These are phyloP conservation scores for Avena atlantica DNA, from an alignment of 176 grass and related monocot species.

Conservation along the genomic window DNA sequence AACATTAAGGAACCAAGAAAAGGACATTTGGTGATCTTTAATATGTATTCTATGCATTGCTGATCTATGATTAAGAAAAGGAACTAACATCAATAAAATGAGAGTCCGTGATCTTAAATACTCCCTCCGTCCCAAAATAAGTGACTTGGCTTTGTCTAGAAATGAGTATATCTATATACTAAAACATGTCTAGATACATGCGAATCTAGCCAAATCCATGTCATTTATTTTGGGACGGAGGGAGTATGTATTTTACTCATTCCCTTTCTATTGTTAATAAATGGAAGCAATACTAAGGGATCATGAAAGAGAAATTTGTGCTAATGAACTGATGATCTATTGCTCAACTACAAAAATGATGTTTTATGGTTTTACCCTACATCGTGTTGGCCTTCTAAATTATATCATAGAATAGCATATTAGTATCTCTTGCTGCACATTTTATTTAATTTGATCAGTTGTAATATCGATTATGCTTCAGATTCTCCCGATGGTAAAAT, in stretches of 20 bases:
- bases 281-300: slow-evolving; percentile 30
- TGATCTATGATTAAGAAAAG: slow-evolving; percentile 29
- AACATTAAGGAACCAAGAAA: slow-evolving; percentile 31
- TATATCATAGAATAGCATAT: slow-evolving; percentile 7
- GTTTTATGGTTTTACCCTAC: slow-evolving; percentile 1
- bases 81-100: slow-evolving; percentile 29
- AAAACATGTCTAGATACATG: too few species aligned
- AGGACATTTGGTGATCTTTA: slow-evolving; percentile 2
- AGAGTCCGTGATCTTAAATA: neutral
- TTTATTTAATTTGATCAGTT: slow-evolving; percentile 54
- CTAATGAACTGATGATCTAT: slow-evolving; percentile 10
- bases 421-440: slow-evolving; percentile 27
- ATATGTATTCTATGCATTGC: slow-evolving; percentile 1
- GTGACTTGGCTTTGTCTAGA: too few species aligned
- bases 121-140: too few species aligned
- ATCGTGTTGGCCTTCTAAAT: slow-evolving; percentile 1
- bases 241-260: neutral
- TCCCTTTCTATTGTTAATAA: slow-evolving; percentile 27
- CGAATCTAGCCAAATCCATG: too few species aligned
- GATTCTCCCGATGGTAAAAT: slow-evolving; percentile 70
- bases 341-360: slow-evolving; percentile 33
- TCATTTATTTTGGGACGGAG: too few species aligned
- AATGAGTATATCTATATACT: too few species aligned
- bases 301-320: slow-evolving; percentile 7
- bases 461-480: slow-evolving; percentile 71